Percentiles rank a stretch among this genome's conserved stretches.
These are phyloP conservation scores for Phytopythium kandeliae DNA, from an alignment of 352 stramenopile genomes.

Conservation along the genomic window DNA sequence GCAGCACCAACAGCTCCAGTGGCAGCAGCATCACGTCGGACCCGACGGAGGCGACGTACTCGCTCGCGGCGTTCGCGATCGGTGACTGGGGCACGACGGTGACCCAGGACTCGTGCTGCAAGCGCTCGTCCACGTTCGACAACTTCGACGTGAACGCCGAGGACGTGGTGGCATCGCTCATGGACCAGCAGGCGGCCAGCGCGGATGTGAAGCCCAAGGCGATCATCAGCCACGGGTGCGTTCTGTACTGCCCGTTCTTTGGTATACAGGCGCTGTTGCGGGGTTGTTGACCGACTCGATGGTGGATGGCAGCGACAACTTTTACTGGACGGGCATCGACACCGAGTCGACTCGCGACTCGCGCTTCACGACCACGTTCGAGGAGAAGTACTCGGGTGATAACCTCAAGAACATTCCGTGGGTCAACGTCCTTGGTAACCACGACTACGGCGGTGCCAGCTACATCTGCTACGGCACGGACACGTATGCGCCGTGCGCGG, in stretches of 20 bases:
- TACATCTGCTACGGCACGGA: slow-evolving; percentile 55
- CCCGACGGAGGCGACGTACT: slow-evolving; percentile 30
- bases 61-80: slow-evolving; percentile 43
- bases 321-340: slow-evolving; percentile 77
- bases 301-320: slow-evolving; percentile 47
- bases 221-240: slow-evolving; percentile 59
- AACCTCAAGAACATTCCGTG: slow-evolving; percentile 57
- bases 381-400: slow-evolving; percentile 47
- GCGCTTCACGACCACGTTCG: slow-evolving; percentile 68
- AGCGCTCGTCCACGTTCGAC: slow-evolving; percentile 26
- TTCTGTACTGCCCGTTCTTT: neutral
- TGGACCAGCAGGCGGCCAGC: slow-evolving; percentile 35
- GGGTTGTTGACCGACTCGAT: too few relatives aligned
- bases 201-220: slow-evolving; percentile 41
- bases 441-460: slow-evolving; percentile 73
- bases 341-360: slow-evolving; percentile 29
- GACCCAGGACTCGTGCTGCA: slow-evolving; percentile 46
- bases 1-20: slow-evolving; percentile 14
- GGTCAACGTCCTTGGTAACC: slow-evolving; percentile 75
- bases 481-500: slow-evolving; percentile 32
- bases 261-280: too few relatives aligned
- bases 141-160: slow-evolving; percentile 41
- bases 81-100: slow-evolving; percentile 53
- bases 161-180: slow-evolving; percentile 42
- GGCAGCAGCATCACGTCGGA: slow-evolving; percentile 20